Conservation (phyloP, 805 yeast genomes). For the Schwanniomyces yamadae region DNA sequence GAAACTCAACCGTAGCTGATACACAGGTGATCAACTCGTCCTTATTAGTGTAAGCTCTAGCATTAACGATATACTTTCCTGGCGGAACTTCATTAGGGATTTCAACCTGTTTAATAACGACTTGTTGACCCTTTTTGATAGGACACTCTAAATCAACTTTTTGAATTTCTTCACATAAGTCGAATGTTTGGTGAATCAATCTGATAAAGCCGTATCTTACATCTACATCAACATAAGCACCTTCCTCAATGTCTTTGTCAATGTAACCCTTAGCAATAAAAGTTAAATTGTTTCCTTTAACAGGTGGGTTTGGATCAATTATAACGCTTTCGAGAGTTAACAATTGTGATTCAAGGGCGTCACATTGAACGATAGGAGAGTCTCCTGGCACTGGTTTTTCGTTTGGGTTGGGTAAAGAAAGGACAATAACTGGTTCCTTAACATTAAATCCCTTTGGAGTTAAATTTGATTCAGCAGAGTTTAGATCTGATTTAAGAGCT, state of each 20-base stretch:
- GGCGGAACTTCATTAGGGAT: slow-evolving; percentile 94
- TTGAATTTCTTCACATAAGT: slow-evolving; percentile 82
- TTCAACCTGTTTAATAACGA: slow-evolving; percentile 68
- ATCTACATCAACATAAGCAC: slow-evolving; percentile 92
- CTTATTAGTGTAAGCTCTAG: slow-evolving; percentile 84
- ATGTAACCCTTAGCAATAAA: slow-evolving; percentile 72
- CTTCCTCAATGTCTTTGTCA: slow-evolving; percentile 59
- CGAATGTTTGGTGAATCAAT: slow-evolving; percentile 84
- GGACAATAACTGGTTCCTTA: slow-evolving; percentile 6
- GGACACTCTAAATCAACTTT: slow-evolving; percentile 90
- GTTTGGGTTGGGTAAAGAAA: slow-evolving; percentile 26
- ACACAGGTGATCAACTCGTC: slow-evolving; percentile 84
- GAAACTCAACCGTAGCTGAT: slow-evolving; percentile 65
- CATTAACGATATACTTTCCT: slow-evolving; percentile 82
- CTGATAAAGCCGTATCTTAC: slow-evolving; percentile 91
- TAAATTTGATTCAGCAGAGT: slow-evolving; percentile 12
- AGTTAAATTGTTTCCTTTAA: slow-evolving; percentile 78
- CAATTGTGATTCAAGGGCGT: slow-evolving; percentile 59
- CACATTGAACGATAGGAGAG: slow-evolving; percentile 82
- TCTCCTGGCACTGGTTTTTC: slow-evolving; percentile 84
- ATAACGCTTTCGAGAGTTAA: slow-evolving; percentile 59
- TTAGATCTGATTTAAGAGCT: slow-evolving; percentile 12
- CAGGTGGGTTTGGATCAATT: slow-evolving; percentile 85
- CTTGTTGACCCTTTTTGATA: slow-evolving; percentile 63
- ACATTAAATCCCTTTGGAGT: slow-evolving; percentile 1